Conservation (phyloP, 805 yeast species). For the Ogataea pini region DNA sequence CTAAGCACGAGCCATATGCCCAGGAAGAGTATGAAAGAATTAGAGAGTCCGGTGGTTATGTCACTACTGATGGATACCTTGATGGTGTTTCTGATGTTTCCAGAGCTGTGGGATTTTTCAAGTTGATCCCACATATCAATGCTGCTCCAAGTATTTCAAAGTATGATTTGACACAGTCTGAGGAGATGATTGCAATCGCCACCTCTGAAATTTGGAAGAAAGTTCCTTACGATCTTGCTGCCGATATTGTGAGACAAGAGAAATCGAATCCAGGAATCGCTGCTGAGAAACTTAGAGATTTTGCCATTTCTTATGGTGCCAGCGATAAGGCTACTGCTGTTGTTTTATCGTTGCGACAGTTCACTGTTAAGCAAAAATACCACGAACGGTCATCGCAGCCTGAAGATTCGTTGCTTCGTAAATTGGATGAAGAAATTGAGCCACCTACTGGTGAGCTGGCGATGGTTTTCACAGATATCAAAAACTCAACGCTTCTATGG, state of each 20-base stretch:
- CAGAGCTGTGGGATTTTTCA: slow-evolving; percentile 89
- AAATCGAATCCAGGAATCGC: slow-evolving; percentile 84
- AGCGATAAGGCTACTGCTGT: slow-evolving; percentile 75
- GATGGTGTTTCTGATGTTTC: slow-evolving; percentile 84
- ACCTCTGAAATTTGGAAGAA: slow-evolving; percentile 84
- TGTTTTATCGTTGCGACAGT: slow-evolving; percentile 69
- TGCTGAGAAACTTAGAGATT: slow-evolving; percentile 90
- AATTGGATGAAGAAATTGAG: slow-evolving; percentile 84
- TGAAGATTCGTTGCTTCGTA: slow-evolving; percentile 77
- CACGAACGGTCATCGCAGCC: slow-evolving; percentile 48
- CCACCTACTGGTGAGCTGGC: slow-evolving; percentile 96
- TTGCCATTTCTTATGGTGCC: slow-evolving; percentile 91
- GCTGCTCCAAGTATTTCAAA: slow-evolving; percentile 81
- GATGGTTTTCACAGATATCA: slow-evolving; percentile 95
- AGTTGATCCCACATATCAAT: slow-evolving; percentile 81
- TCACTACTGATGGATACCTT: slow-evolving; percentile 77
- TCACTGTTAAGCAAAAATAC: slow-evolving; percentile 37
- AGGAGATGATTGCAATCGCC: slow-evolving; percentile 83
- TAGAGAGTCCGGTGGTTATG: slow-evolving; percentile 88
- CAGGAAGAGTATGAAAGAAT: slow-evolving; percentile 80
- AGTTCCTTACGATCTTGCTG: slow-evolving; percentile 80
- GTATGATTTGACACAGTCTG: slow-evolving; percentile 60
- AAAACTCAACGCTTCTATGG: slow-evolving; percentile 92
- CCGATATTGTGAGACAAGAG: slow-evolving; percentile 83
- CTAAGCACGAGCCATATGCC: slow-evolving; percentile 81